Conservation (phyloP, 805 yeast species). For the Clavispora asparagi region DNA sequence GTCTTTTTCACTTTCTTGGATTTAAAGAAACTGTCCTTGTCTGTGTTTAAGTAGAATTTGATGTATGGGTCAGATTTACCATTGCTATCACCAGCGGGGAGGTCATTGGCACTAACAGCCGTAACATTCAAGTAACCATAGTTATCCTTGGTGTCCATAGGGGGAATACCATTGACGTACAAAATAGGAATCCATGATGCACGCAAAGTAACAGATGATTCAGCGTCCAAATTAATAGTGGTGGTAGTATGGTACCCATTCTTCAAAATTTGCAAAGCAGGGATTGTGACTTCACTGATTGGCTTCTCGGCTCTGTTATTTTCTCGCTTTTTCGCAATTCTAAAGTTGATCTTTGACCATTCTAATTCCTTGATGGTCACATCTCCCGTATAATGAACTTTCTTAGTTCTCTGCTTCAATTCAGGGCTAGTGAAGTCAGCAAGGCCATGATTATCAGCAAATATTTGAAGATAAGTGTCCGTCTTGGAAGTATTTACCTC, state of each 20-base stretch:
- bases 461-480: conserved; percentile 67
- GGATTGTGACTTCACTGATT: conserved; percentile 57
- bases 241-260: conserved; percentile 61
- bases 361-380: conserved; percentile 72
- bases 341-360: conserved; percentile 60
- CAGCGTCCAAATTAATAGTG: conserved; percentile 46
- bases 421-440: conserved; percentile 55
- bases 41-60: conserved; percentile 62
- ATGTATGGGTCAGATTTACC: conserved; percentile 94
- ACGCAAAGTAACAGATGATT: conserved; percentile 51
- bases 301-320: conserved; percentile 52
- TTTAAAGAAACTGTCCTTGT: conserved; percentile 55
- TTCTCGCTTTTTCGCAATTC: conserved; percentile 52
- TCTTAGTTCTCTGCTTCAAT: conserved; percentile 38
- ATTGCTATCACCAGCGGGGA: conserved; percentile 82
- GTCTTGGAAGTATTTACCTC: conserved; percentile 52
- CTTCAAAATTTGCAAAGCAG: conserved; percentile 61
- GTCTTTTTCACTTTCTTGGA: conserved; percentile 83
- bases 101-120: conserved; percentile 56
- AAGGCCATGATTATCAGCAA: conserved; percentile 71
- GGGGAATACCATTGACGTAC: conserved; percentile 54
- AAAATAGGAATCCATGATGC: conserved; percentile 77
- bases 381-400: conserved; percentile 56
- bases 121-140: conserved; percentile 65
- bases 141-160: conserved; percentile 68